These are phyloP conservation scores for Aspergillus aculeatus DNA, from an alignment of 2,329 filamentous ascomycete genomes.

Conservation along the genomic window DNA sequence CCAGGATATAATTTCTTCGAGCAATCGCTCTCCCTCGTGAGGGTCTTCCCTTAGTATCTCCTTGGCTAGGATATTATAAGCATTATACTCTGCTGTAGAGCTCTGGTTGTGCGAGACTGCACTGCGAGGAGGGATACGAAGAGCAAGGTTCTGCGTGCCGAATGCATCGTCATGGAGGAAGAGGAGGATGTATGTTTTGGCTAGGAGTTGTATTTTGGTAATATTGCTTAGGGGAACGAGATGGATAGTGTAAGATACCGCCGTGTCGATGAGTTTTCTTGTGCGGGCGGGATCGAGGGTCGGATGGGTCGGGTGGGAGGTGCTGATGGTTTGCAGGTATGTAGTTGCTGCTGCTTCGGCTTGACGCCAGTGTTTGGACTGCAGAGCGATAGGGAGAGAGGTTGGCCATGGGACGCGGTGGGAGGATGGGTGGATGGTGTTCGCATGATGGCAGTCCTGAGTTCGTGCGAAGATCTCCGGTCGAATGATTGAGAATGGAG, in stretches of 20 bases:
- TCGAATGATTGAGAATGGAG: slow-evolving; percentile 6
- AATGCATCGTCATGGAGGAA: slow-evolving; percentile 18
- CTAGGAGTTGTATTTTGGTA: slow-evolving; percentile 4
- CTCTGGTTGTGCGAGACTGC: neutral
- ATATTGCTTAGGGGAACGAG: slow-evolving; percentile 6
- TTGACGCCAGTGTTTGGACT: slow-evolving; percentile 17
- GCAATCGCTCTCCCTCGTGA: slow-evolving; percentile 5
- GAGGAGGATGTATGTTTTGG: slow-evolving; percentile 10
- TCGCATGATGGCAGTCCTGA: neutral
- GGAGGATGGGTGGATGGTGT: slow-evolving; percentile 7
- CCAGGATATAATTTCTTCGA: slow-evolving; percentile 12
- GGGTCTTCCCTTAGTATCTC: slow-evolving; percentile 9
- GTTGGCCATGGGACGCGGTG: slow-evolving; percentile 15
- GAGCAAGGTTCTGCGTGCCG: slow-evolving; percentile 1
- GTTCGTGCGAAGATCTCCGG: neutral
- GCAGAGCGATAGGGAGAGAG: slow-evolving; percentile 7
- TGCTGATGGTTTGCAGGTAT: neutral
- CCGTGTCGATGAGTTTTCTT: slow-evolving; percentile 4
- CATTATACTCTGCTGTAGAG: neutral
- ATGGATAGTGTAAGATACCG: slow-evolving; percentile 11
- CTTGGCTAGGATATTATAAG: slow-evolving; percentile 1
- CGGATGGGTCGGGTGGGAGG: neutral
- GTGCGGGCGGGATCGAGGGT: slow-evolving; percentile 1
- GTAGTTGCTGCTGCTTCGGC: slow-evolving; percentile 8
- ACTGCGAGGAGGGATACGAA: neutral